phyloP scores from a whole-genome alignment of 257 asterid species.

The Nicotiana tomentosiformis region DNA sequence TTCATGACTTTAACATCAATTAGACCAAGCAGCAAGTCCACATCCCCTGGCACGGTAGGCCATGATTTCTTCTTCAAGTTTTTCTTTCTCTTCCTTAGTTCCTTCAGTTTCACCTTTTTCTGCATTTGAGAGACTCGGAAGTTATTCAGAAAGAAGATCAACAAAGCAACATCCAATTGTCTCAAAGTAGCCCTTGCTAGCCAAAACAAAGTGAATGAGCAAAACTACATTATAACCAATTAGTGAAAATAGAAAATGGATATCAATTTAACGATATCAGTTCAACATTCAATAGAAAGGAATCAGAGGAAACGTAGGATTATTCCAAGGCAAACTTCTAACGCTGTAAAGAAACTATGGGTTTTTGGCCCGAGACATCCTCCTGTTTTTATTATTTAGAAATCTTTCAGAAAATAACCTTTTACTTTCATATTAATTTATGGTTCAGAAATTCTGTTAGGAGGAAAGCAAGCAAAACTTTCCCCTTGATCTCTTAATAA shows the following conservation, averaged over 20 bases:
- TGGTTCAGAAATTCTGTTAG: neutral
- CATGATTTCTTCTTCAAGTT: slow-evolving; percentile 60
- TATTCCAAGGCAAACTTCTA: neutral
- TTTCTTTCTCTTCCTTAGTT: slow-evolving; percentile 57
- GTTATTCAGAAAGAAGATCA: neutral
- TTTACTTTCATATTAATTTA: neutral
- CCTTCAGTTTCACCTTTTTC: slow-evolving; percentile 79
- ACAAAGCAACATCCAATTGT: neutral
- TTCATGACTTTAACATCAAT: slow-evolving; percentile 59
- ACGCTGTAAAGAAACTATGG: neutral
- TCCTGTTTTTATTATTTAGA: neutral
- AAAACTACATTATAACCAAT: neutral
- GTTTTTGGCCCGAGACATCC: neutral
- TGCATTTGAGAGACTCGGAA: slow-evolving; percentile 28
- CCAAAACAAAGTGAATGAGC: neutral
- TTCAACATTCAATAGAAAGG: neutral
- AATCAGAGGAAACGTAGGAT: neutral
- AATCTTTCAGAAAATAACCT: neutral
- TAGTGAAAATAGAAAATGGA: neutral
- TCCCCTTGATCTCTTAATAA: neutral
- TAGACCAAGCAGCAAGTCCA: slow-evolving; percentile 59
- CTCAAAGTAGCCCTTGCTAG: neutral
- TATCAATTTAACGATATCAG: neutral
- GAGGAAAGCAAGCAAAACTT: neutral
- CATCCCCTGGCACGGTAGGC: slow-evolving; percentile 51